phyloP scores from a whole-genome alignment of 2,329 filamentous ascomycete genomes.

The Orbilia quercus region DNA sequence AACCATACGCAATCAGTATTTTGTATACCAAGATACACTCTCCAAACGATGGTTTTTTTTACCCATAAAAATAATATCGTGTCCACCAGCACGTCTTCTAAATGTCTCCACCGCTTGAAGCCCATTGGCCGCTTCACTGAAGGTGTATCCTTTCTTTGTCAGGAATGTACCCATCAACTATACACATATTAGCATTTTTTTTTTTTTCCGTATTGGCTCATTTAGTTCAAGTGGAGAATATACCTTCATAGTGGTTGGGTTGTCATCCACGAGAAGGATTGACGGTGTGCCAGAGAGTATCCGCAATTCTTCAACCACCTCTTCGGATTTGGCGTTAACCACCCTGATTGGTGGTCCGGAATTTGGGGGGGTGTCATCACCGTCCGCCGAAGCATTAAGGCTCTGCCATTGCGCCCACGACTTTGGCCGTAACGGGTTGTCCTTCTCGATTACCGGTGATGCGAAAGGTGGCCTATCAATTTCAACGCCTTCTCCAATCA shows the following conservation, averaged over 20 bases:
- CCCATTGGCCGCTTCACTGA: conserved; percentile 66
- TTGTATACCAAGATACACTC: conserved; percentile 3
- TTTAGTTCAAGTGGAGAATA: conserved; percentile 7
- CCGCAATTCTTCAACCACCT: conserved; percentile 26
- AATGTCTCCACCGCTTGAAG: conserved; percentile 65
- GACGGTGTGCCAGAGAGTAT: conserved; percentile 18
- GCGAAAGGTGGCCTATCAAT: conserved; percentile 28
- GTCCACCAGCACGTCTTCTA: conserved; percentile 60
- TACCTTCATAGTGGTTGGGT: conserved; percentile 40
- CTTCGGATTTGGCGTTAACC: conserved; percentile 15
- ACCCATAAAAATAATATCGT: conserved; percentile 67
- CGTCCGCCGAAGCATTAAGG: conserved; percentile 17
- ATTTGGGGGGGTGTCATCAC: conserved; percentile 13
- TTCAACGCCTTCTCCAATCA: conserved; percentile 39
- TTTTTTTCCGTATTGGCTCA: too few relatives aligned
- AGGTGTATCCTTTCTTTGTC: conserved; percentile 63
- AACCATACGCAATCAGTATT: conserved; percentile 16
- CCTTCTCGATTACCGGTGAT: conserved; percentile 26
- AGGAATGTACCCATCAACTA: conserved; percentile 63
- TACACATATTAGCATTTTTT: conserved; percentile 62
- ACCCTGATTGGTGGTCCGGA: conserved; percentile 7
- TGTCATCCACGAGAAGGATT: conserved; percentile 54
- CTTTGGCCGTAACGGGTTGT: conserved; percentile 22
- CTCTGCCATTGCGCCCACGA: conserved; percentile 42
- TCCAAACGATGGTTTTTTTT: too few relatives aligned